Percentiles rank a stretch among this genome's conserved stretches.
Evolutionary conservation across 768 basidiomycete species (phyloP).

Genomic region (Clavulina sp.): DNA sequence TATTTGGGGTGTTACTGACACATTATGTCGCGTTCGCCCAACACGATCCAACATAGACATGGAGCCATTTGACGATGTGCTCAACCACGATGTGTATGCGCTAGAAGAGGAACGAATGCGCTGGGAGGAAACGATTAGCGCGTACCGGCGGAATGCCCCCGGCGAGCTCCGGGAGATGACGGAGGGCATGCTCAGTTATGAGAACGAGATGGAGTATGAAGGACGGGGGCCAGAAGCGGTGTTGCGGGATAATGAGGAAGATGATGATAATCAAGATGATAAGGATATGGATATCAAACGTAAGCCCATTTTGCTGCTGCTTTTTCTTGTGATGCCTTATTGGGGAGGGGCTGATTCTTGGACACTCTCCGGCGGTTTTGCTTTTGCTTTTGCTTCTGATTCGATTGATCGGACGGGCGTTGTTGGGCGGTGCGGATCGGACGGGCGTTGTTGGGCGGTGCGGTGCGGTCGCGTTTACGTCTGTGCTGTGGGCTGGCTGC

Average conservation of each 20-base stretch:
- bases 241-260: background rate
- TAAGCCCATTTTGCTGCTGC: background rate
- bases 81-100: slow-evolving; percentile 71
- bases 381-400: background rate
- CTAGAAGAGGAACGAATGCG: slow-evolving; percentile 55
- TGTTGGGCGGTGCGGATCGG: no score
- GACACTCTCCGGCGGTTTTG: background rate
- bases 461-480: no score
- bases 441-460: no score
- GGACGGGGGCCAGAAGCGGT: background rate
- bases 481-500: no score
- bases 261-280: background rate
- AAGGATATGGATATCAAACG: background rate
- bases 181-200: background rate
- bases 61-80: slow-evolving; percentile 72
- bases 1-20: background rate
- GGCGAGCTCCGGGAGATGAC: background rate
- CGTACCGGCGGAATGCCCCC: background rate
- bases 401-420: background rate
- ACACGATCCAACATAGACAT: slow-evolving; percentile 40
- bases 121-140: slow-evolving; percentile 29
- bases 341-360: background rate
- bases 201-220: background rate
- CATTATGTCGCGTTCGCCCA: slow-evolving; percentile 1
- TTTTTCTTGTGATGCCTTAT: background rate